Evolutionary conservation across 192 early-diverging fungal genomes (phyloP), one percentile per base, ranked within the genome.

Genomic region (Jimgerdemannia flammicorona): DNA sequence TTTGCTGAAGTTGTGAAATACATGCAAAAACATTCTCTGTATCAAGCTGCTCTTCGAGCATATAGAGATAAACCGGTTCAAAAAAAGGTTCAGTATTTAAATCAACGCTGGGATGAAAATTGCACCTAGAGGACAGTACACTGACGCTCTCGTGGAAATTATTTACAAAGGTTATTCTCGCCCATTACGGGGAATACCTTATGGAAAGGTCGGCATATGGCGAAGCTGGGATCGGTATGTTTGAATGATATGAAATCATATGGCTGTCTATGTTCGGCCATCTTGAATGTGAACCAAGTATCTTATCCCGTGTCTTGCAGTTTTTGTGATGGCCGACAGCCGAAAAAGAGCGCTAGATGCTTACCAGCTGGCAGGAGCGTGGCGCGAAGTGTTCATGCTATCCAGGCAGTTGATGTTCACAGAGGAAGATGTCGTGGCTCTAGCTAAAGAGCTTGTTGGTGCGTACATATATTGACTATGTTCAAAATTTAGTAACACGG

Each of bases 331-430:
- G 83, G 91, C 91, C 17, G 88, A 82, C 17, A 78, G 87, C n/a
- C 81, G 83, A 63, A 67, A 78, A 3, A 78, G 86, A 78, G 93
- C 95, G 0, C 73, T 93, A 17, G 86, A 88, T 42, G 68, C 81
- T 20, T 94, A 90, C 70, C 73, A 67, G 64, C 81, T 84, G 11
- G 90, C 84, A 3, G 78, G 83, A 19, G 74, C 77, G 40, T 95
- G 94, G 94, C 84, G 86, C 20, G 89, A 93, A 72, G 84, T 88
- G 11, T 83, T 96, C 64, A 78, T 89, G 18, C 70, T 92, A 29
- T 93, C 93, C 3, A 81, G 85, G 7, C 83, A 87, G 65, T 77
- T 92, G 69, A 71, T 81, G 29, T 81, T 86, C 43, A 79, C 85
- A 3, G 70, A 77, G 19, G 73, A 80, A 4, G 83, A 89, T 20